Conservation (phyloP, 371 early-diverging fungal species). For the Mucor velutinosus region DNA sequence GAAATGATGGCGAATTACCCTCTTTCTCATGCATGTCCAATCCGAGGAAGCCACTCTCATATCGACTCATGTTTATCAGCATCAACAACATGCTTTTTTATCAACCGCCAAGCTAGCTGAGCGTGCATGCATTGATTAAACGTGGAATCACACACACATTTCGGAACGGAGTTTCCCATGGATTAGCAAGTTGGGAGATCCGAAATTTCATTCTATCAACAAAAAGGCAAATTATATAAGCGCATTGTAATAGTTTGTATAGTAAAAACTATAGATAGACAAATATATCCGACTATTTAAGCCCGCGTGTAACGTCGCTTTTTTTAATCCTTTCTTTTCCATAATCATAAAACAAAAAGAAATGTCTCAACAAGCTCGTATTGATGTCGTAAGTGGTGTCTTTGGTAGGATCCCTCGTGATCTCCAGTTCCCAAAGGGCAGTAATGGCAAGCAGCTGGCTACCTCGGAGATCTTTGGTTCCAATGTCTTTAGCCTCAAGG, state of each 20-base stretch:
- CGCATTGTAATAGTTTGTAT: too few relatives aligned
- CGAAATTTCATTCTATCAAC: not conserved
- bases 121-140: too few relatives aligned
- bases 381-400: constrained; percentile 47
- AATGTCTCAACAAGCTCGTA: constrained; percentile 53
- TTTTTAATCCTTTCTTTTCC: constrained; percentile 9
- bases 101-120: too few relatives aligned
- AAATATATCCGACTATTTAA: not conserved
- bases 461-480: constrained; percentile 86
- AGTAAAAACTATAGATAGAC: not conserved
- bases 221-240: not conserved
- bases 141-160: too few relatives aligned
- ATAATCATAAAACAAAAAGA: not conserved
- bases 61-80: too few relatives aligned
- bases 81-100: too few relatives aligned
- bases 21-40: too few relatives aligned
- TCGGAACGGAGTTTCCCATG: too few relatives aligned
- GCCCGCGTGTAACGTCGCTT: not conserved
- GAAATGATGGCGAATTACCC: too few relatives aligned
- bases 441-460: constrained; percentile 68
- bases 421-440: constrained; percentile 72
- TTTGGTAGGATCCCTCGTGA: constrained; percentile 55
- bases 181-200: not conserved
- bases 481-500: constrained; percentile 89
- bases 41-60: too few relatives aligned